A percentile compares a stretch with the other conserved stretches of the same genome.
Conservation (phyloP, 2,329 filamentous ascomycete species). For the Penicillium sp. region DNA sequence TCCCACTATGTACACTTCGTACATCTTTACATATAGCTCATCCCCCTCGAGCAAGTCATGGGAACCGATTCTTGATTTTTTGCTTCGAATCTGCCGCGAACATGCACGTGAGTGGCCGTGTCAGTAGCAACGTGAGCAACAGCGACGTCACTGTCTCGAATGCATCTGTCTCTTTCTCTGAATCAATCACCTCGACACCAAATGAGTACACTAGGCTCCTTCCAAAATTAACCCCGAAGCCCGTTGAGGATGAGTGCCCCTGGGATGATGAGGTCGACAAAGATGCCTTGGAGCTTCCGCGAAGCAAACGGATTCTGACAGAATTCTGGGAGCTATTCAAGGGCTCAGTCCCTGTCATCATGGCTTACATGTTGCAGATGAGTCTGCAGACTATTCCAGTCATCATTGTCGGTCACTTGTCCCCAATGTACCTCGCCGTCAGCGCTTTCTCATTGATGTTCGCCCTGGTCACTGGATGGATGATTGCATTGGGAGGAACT, state of each 20-base stretch:
- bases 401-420: constrained; percentile 74
- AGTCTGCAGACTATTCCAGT: constrained; percentile 80
- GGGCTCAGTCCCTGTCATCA: constrained; percentile 71
- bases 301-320: constrained; percentile 39
- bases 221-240: not conserved
- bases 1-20: not conserved
- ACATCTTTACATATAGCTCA: not conserved
- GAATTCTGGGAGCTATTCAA: constrained; percentile 69
- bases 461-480: constrained; percentile 83
- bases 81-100: not conserved
- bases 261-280: not conserved
- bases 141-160: not conserved
- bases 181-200: not conserved
- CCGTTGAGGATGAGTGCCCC: not conserved
- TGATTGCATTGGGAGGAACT: constrained; percentile 80
- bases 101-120: not conserved
- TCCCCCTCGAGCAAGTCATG: not conserved
- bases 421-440: constrained; percentile 74
- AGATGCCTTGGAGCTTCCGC: constrained; percentile 4
- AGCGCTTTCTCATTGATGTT: constrained; percentile 93
- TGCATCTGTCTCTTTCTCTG: not conserved
- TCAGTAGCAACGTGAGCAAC: not conserved
- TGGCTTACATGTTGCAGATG: constrained; percentile 83
- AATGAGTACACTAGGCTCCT: not conserved
- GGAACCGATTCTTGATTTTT: not conserved